Evolutionary conservation across 2,329 filamentous ascomycete genomes (phyloP).

Genomic region (Colletotrichum sp.): DNA sequence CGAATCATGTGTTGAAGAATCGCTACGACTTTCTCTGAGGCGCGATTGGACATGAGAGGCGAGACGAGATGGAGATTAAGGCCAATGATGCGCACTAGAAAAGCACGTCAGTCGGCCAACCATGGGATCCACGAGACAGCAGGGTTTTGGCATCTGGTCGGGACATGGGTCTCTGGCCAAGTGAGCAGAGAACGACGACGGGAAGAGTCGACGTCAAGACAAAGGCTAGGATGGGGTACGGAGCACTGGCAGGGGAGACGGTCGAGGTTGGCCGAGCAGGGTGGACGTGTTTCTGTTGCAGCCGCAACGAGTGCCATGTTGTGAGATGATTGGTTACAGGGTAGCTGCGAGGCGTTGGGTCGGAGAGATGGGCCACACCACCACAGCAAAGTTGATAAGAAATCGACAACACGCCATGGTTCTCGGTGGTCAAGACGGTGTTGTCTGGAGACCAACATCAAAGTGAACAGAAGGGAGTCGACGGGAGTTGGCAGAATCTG

Average conservation of each 20-base stretch:
- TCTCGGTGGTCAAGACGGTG: not conserved
- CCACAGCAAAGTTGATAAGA: not conserved
- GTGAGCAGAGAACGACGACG: not conserved
- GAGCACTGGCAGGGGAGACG: not conserved
- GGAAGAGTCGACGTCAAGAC: not conserved
- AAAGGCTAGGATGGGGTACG: constrained; percentile 17
- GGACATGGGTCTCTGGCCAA: not conserved
- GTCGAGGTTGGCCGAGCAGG: constrained; percentile 23
- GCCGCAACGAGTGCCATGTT: constrained; percentile 28
- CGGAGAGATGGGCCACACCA: constrained; percentile 23
- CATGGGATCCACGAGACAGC: not conserved
- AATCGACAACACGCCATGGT: constrained; percentile 3
- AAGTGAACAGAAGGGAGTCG: not conserved
- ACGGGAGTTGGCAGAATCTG: constrained; percentile 16
- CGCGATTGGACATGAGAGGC: not conserved
- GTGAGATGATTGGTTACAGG: constrained; percentile 32
- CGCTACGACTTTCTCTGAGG: constrained; percentile 12
- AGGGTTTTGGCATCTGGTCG: not conserved
- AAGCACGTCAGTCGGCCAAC: constrained; percentile 3
- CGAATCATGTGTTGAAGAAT: constrained; percentile 36
- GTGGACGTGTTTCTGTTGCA: constrained; percentile 33
- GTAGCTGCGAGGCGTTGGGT: constrained; percentile 23
- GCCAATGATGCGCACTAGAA: constrained; percentile 7
- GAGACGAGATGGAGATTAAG: not conserved
- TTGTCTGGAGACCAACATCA: not conserved